phyloP scores from a whole-genome alignment of 1,284 basidiomycete species.

The Cerioporus squamosus region DNA sequence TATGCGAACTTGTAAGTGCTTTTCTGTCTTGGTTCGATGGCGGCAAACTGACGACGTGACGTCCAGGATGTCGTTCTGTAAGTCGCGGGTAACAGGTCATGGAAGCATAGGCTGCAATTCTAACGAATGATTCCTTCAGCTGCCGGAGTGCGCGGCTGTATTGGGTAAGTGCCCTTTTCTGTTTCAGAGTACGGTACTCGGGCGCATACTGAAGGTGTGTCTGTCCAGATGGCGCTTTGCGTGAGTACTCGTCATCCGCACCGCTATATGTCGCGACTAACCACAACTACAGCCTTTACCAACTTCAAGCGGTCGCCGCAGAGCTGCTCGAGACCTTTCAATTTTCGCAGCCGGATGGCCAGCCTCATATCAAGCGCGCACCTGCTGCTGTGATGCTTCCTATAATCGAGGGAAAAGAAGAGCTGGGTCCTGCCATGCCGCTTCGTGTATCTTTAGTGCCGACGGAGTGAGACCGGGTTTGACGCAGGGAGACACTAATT shows the following conservation, averaged over 20 bases:
- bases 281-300: constrained; percentile 37
- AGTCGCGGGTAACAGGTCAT: neutral
- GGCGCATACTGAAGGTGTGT: neutral
- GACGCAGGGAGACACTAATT: too few species aligned
- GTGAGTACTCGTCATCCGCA: constrained; percentile 22
- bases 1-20: constrained; percentile 55
- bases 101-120: neutral
- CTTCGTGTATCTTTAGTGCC: constrained; percentile 3
- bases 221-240: constrained; percentile 45
- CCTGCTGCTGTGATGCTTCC: neutral
- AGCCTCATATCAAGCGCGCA: neutral
- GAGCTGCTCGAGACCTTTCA: constrained; percentile 52
- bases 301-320: constrained; percentile 53
- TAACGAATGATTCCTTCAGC: neutral
- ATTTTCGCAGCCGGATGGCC: constrained; percentile 37
- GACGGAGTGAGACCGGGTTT: neutral
- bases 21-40: too few species aligned
- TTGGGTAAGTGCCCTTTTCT: constrained; percentile 31
- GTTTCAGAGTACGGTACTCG: neutral
- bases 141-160: constrained; percentile 14
- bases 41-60: neutral
- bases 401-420: neutral
- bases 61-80: constrained; percentile 15
- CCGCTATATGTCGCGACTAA: neutral
- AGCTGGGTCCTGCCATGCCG: neutral